Evolutionary conservation across 2,329 filamentous ascomycete genomes (phyloP), one percentile per base, ranked within the genome.

Genomic region (Venturia oleaginea): DNA sequence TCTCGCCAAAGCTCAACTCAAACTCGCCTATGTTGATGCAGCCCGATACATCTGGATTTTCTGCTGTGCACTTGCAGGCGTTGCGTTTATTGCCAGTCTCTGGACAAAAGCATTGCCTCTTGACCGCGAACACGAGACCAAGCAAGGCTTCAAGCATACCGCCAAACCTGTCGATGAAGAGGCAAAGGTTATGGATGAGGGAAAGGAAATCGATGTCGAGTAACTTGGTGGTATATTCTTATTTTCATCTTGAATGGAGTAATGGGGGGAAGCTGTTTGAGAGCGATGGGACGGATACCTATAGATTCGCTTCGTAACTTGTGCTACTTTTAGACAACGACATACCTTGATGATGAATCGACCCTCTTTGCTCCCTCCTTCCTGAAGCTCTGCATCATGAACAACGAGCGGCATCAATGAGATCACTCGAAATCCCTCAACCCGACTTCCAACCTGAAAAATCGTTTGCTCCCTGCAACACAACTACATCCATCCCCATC

Each of bases 1-100:
- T 0, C 55, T 64, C 5, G 70, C 71, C 10, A 80, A 79, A 69
- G 68, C 69, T 8, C 70, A 79, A 43, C 73, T 85, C 59, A 79
- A 83, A 65, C 73, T 78, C 59, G 80, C 80, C 2, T 86, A 85
- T 69, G 79, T 81, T 0, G 79, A 84, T 69, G 79, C 79, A 24
- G 69, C 86, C 67, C 78, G 77, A 65, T 80, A 80, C 46, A 79
- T 86, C 22, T 86, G 82, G 80, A 78, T 81, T 32, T 79, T 84
- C 30, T 80, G 84, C 74, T 79, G 79, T 64, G 83, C 74, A 0
- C 73, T 86, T n/a, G 76, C 78, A 13, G 81, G 73, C 0, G 71
- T 82, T 1, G 81, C 80, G 2, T 72, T 85, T 40, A 59, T 84
- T 42, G 73, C 80, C 60, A 84, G 80, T 68, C 66, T 83, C 0